phyloP scores from a whole-genome alignment of 306 rosid species.

The Gastrolobium bilobum region DNA sequence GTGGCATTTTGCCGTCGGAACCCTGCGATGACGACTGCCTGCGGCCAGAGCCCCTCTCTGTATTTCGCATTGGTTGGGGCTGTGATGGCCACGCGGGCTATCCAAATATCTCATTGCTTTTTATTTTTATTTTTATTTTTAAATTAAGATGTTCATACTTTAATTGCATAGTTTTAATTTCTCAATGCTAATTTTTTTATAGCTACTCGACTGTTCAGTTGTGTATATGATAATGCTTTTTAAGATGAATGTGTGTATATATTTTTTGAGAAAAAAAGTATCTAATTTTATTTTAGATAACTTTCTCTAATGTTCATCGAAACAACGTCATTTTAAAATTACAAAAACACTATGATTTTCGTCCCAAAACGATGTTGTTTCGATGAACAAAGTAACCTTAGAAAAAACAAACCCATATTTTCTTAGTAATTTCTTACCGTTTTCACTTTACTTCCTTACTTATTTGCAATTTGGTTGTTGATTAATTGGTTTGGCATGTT shows the following conservation, averaged over 20 bases:
- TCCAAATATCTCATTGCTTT: conserved; percentile 14
- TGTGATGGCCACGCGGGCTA: conserved; percentile 56
- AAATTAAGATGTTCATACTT: no score
- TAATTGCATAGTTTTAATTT: background rate
- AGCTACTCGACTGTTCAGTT: background rate
- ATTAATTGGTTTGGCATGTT: background rate
- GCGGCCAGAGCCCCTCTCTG: conserved; percentile 53
- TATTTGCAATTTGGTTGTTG: background rate
- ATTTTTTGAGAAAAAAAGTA: no score
- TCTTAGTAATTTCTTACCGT: background rate
- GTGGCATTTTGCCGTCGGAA: conserved; percentile 27
- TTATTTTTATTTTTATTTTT: background rate
- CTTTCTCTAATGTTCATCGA: no score
- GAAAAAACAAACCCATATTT: no score
- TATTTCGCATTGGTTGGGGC: conserved; percentile 29
- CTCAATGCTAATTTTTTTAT: background rate
- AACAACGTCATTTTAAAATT: no score
- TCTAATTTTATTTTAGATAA: no score
- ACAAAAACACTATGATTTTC: no score
- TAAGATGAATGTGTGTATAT: no score
- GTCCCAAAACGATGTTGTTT: no score
- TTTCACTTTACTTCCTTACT: background rate
- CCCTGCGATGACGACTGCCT: conserved; percentile 61
- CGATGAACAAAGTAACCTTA: no score
- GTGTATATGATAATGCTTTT: background rate